Base-by-base conservation (phyloP, 2,329 filamentous ascomycete species). In the Xylaria arbuscula region DNA sequence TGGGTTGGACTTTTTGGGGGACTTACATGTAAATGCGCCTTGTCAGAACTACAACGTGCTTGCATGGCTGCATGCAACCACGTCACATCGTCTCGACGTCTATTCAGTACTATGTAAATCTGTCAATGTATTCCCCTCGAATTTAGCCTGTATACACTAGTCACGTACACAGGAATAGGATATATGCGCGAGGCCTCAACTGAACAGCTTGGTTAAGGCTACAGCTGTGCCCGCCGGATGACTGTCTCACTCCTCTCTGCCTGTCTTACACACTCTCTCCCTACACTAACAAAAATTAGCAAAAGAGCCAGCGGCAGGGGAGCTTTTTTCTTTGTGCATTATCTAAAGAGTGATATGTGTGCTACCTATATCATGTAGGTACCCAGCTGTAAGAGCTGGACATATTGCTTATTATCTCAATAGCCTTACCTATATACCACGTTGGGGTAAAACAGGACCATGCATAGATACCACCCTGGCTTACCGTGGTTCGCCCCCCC, bases 401-500 rank as follows among this genome's bases (percentile, higher is more conserved):
- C 58, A 59, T 68, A 67, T 70, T 70, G 68, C 68, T 70, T 68
- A 68, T 68, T 65, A 59, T 63, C 42, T 55, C 61, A 70, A 70
- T 70, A 70, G 61, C 66, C 62, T 45, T 66, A 53, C 69, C 55
- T 67, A 69, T 69, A 69, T 69, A 69, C 66, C 45, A 71, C 69
- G 50, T 58, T 69, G 55, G 50, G 55, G 61, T 58, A 65, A 28
- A 60, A 51, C 57, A 65, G 59, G 55, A 58, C 68, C 64, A 63
- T 63, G 62, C 59, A 62, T 62, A 47, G 10, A 47, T n/a, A 47
- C 45, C 28, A 13, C 28, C 40, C 42, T 61, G 45, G 62, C 57
- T 61, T 47, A 60, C 57, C 51, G 40, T 15, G 32, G 40, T 48
- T 50, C 24, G 42, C 66, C 62, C 11, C 32, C 22, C 45, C 36